phyloP scores from a whole-genome alignment of 1,284 basidiomycete species.

The Melampsora americana region DNA sequence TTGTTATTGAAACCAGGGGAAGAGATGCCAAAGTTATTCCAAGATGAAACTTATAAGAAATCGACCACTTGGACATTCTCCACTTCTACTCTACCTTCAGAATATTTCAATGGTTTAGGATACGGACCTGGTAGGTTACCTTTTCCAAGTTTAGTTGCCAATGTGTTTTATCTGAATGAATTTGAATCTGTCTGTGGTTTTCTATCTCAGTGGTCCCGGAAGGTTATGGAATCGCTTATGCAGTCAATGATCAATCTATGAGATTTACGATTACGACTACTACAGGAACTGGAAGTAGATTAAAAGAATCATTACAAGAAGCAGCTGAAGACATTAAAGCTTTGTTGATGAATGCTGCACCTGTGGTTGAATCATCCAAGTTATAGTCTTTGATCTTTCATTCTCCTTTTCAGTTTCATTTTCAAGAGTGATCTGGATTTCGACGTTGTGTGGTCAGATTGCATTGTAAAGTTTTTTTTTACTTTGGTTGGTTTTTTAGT shows the following conservation, averaged over 20 bases:
- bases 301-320: slow-evolving; percentile 71
- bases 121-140: slow-evolving; percentile 78
- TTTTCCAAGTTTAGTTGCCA: not conserved
- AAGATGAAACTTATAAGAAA: slow-evolving; percentile 68
- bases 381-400: too few species aligned
- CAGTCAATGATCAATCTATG: slow-evolving; percentile 80
- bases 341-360: not conserved
- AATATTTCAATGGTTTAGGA: slow-evolving; percentile 89
- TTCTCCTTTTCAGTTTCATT: too few species aligned
- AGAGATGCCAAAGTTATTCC: slow-evolving; percentile 64
- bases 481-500: too few species aligned
- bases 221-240: slow-evolving; percentile 89
- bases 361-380: too few species aligned
- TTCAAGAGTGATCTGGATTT: too few species aligned
- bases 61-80: slow-evolving; percentile 87
- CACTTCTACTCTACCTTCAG: slow-evolving; percentile 80
- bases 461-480: too few species aligned
- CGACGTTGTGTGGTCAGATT: too few species aligned
- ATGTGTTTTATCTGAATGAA: not conserved
- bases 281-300: slow-evolving; percentile 61
- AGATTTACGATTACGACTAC: slow-evolving; percentile 91
- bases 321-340: slow-evolving; percentile 55
- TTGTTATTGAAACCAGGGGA: slow-evolving; percentile 75
- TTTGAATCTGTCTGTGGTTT: not conserved
- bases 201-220: slow-evolving; percentile 69